phyloP scores from a whole-genome alignment of 169 alveolate genomes.

The Cryptosporidium meleagridis region DNA sequence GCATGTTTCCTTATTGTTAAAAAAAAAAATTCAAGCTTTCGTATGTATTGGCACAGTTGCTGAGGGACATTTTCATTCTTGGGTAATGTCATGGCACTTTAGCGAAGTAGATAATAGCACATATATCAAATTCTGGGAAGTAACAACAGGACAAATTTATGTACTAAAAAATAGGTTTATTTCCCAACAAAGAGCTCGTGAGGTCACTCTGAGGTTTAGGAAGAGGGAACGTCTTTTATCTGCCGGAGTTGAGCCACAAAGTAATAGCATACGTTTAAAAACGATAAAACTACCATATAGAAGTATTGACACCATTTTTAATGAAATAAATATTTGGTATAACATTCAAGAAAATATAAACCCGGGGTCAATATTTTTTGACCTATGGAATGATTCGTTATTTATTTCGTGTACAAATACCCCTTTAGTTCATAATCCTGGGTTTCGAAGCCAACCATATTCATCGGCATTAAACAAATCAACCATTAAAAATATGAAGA shows the following conservation, averaged over 20 bases:
- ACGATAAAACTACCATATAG: conserved; percentile 80
- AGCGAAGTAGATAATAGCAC: conserved; percentile 76
- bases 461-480: conserved; percentile 16
- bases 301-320: conserved; percentile 82
- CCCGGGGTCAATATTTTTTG: conserved; percentile 82
- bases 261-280: conserved; percentile 66
- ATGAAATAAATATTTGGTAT: conserved; percentile 83
- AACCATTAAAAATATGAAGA: conserved; percentile 21
- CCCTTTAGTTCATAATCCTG: conserved; percentile 53
- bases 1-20: conserved; percentile 80
- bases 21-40: conserved; percentile 82
- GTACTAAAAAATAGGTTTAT: conserved; percentile 77
- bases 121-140: conserved; percentile 82
- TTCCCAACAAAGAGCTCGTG: conserved; percentile 66
- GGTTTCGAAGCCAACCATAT: conserved; percentile 52
- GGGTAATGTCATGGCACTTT: conserved; percentile 81
- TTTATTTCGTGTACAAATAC: conserved; percentile 80
- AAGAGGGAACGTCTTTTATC: conserved; percentile 61
- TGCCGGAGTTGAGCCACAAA: neutral
- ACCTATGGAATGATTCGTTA: conserved; percentile 77
- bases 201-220: conserved; percentile 58
- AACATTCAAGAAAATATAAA: conserved; percentile 81
- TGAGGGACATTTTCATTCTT: conserved; percentile 81
- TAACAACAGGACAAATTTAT: conserved; percentile 82
- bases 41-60: conserved; percentile 83